Base-by-base conservation (phyloP, 257 asterid species). In the Marsdenia floribunda region DNA sequence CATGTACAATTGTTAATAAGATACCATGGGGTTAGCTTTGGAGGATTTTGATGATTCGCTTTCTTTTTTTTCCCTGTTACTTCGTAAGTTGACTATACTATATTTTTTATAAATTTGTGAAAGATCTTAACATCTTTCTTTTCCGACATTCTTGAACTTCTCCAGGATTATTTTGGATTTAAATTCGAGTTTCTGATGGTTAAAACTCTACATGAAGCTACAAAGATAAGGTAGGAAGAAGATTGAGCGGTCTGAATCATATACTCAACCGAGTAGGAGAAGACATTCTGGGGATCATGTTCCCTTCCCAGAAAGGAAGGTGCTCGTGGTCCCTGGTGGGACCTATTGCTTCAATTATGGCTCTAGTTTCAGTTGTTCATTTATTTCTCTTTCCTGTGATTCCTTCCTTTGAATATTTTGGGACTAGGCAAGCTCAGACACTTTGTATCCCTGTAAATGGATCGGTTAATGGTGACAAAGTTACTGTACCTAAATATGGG, bases 251-350 rank as follows among this genome's bases (percentile, higher is more conserved):
- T 57, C 49, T 70, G 68, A 38, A 71, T 64, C 37, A 58, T 53
- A 29, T 60, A 55, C 70, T 74, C 71, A 77, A 40, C 19, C 59
- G 11, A 76, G 83, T 68, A 47, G 79, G 75, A 35, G 73, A 38
- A 46, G 44, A 64, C 61, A 75, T 76, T 18, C 33, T 57, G 40
- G 90, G 88, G 88, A 86, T 89, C 87, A 93, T 91, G 98, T 79
- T 79, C 76, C 80, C 87, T 86, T 73, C 82, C 84, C 95, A 86
- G 90, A 93, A 89, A 88, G 86, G 96, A 91, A 90, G 83, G 90
- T 83, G 86, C 77, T 89, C 97, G 84, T 90, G 93, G 96, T 89
- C 97, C 86, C 86, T 86, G 46, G 86, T 80, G 73, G 90, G 87
- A 49, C 73, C 85, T 21, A 76, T 85, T 73, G 96, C 91, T 84